A percentile compares a stretch with the other conserved stretches of the same genome.
phyloP scores from a whole-genome alignment of 1,284 basidiomycete genomes.

The Puccinia horiana region DNA sequence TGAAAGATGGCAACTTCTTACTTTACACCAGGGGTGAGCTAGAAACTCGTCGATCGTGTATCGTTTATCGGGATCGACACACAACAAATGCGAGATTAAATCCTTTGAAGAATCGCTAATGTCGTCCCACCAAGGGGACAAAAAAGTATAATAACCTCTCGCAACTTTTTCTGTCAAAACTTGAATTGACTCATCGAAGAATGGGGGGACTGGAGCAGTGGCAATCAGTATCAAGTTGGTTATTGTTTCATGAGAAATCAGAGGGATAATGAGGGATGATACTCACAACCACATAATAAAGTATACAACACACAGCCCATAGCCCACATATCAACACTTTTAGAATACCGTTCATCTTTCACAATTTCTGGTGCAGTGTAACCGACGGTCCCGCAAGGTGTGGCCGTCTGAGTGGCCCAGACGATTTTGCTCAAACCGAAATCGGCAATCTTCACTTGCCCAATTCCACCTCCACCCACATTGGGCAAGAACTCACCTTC shows the following conservation, averaged over 20 bases:
- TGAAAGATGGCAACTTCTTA: neutral
- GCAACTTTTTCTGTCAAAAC: slow-evolving; percentile 98
- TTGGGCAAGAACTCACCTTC: slow-evolving; percentile 93
- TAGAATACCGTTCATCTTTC: slow-evolving; percentile 97
- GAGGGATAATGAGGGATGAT: neutral
- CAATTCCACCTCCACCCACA: slow-evolving; percentile 93
- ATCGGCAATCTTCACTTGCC: slow-evolving; percentile 97
- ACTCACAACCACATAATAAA: slow-evolving; percentile 91
- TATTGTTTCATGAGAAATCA: neutral
- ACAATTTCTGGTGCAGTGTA: slow-evolving; percentile 99
- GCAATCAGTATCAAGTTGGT: neutral
- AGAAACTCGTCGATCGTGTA: slow-evolving; percentile 99
- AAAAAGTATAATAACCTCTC: slow-evolving; percentile 93
- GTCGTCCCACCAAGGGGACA: slow-evolving; percentile 99
- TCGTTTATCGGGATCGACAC: slow-evolving; percentile 89
- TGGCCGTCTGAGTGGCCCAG: slow-evolving; percentile 99
- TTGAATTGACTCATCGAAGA: slow-evolving; percentile 98
- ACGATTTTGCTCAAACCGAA: slow-evolving; percentile 98
- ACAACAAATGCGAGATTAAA: slow-evolving; percentile 88
- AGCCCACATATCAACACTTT: slow-evolving; percentile 99
- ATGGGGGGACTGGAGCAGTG: slow-evolving; percentile 63
- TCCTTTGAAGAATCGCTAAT: slow-evolving; percentile 83
- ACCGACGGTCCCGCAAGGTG: slow-evolving; percentile 97
- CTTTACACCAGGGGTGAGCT: slow-evolving; percentile 90
- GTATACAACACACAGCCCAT: slow-evolving; percentile 98